These are phyloP conservation scores for Durotheca rogersii DNA, from an alignment of 495 filamentous ascomycete genomes.

Conservation along the genomic window DNA sequence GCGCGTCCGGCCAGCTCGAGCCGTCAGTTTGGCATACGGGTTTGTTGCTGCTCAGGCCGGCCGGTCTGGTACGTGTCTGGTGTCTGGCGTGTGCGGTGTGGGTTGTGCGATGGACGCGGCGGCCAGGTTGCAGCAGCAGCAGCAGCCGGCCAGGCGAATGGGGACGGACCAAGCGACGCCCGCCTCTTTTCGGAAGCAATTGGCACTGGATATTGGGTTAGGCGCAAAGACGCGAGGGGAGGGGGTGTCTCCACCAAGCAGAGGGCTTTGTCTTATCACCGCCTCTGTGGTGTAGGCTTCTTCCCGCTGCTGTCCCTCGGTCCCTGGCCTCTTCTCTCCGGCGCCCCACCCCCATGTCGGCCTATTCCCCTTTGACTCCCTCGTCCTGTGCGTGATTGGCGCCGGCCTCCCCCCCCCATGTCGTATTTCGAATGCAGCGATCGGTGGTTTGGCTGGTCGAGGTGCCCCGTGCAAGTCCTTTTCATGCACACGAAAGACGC, in stretches of 20 bases:
- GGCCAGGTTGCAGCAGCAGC: slow-evolving; percentile 15
- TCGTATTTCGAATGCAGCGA: slow-evolving; percentile 28
- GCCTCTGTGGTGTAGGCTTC: too few relatives aligned
- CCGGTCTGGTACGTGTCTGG: slow-evolving; percentile 19
- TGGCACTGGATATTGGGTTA: background rate
- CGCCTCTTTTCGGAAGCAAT: background rate
- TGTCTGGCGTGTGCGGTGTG: slow-evolving; percentile 9
- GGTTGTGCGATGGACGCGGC: slow-evolving; percentile 4
- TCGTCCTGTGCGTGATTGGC: slow-evolving; percentile 26
- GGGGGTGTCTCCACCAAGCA: slow-evolving; percentile 19
- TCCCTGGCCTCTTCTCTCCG: too few relatives aligned
- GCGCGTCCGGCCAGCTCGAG: too few relatives aligned
- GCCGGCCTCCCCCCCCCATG: slow-evolving; percentile 9
- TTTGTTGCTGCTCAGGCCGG: too few relatives aligned
- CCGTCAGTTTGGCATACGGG: too few relatives aligned
- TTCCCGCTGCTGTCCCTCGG: too few relatives aligned
- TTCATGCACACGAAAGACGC: slow-evolving; percentile 28
- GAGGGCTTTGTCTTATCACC: slow-evolving; percentile 27
- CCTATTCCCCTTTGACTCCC: background rate
- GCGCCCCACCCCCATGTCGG: slow-evolving; percentile 9
- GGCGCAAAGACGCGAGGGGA: background rate
- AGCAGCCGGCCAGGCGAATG: too few relatives aligned
- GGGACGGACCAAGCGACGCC: too few relatives aligned
- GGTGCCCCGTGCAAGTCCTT: slow-evolving; percentile 12
- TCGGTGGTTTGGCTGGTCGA: slow-evolving; percentile 31